Base-by-base conservation (phyloP, 1,284 basidiomycete species). In the Ceratobasidium sp. region DNA sequence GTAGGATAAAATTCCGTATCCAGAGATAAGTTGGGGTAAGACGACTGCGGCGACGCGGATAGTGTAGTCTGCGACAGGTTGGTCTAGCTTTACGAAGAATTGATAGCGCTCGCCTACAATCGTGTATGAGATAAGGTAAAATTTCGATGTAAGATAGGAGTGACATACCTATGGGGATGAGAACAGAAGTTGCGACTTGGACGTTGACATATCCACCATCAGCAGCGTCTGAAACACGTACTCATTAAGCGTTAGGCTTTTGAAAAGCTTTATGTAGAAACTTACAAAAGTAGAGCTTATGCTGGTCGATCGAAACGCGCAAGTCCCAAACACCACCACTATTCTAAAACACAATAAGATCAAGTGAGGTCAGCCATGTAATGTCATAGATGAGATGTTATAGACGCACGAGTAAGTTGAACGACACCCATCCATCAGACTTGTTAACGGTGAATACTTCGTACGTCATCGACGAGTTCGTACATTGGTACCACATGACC, bases 81-180 rank as follows among this genome's bases (percentile, higher is more conserved):
- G 44, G 41, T 74, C 73, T 13, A 74, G 59, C 66, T 71, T 74
- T 55, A 74, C 69, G 43, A 74, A 71, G 47, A 69, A 69, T 35
- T 50, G 55, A 52, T 62, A 62, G 21, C 73, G 73, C 52, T 73
- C 73, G 16, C 73, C 72, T 58, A n/a, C 14, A 38, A 21, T 4
- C 6, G 28, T 7, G 23, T 13, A 32, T 41, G 35, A 1, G 26
- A 28, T 35, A 47, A 44, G 13, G 41, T 67, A 38, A 32, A 58
- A 21, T 41, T 66, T 49, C 43, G 50, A 43, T 41, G 41, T 57
- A 35, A 44, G 49, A 11, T 41, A 14, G 54, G 47, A 11, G 9
- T 41, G 63, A n/a, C 55, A 43, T 63, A 21, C 72, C 73, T n/a
- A 66, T 50, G 1, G 73, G 67, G 23, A 74, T 64, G 16, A 64